Percentiles rank a stretch among this genome's conserved stretches.
Conservation (phyloP, 768 basidiomycete species). For the Chalciporus pseudorubinellus region DNA sequence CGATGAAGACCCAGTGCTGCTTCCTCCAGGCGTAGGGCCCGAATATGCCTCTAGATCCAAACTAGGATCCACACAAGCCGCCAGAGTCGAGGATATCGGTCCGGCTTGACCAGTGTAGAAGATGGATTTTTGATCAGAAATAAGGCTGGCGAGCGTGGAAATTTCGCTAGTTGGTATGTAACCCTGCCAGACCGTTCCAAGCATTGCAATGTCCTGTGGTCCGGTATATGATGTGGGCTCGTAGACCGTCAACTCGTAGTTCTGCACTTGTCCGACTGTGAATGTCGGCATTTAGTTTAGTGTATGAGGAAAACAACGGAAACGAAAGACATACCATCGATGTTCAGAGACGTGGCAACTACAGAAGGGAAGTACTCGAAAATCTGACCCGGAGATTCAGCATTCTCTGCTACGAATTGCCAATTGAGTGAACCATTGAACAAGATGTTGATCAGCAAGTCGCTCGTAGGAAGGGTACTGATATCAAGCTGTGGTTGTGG, state of each 20-base stretch:
- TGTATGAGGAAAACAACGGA: not conserved
- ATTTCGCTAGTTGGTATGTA: conserved; percentile 62
- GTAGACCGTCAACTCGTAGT: conserved; percentile 37
- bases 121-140: conserved; percentile 55
- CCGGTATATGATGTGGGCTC: conserved; percentile 40
- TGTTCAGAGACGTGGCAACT: conserved; percentile 43
- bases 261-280: conserved; percentile 37
- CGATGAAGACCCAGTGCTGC: conserved; percentile 19
- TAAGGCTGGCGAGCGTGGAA: conserved; percentile 57
- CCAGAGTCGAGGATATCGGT: conserved; percentile 53
- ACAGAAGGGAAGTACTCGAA: conserved; percentile 66
- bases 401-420: conserved; percentile 59
- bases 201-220: conserved; percentile 42
- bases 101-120: conserved; percentile 59
- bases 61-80: conserved; percentile 65
- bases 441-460: conserved; percentile 59
- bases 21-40: conserved; percentile 34
- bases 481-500: conserved; percentile 33
- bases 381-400: conserved; percentile 68
- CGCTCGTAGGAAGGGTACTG: conserved; percentile 35
- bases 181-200: conserved; percentile 70
- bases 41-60: conserved; percentile 54
- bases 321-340: conserved; percentile 37
- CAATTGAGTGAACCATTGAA: conserved; percentile 64
- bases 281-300: conserved; percentile 32